phyloP scores from a whole-genome alignment of 2,329 filamentous ascomycete species.

The Dendryphion nanum region DNA sequence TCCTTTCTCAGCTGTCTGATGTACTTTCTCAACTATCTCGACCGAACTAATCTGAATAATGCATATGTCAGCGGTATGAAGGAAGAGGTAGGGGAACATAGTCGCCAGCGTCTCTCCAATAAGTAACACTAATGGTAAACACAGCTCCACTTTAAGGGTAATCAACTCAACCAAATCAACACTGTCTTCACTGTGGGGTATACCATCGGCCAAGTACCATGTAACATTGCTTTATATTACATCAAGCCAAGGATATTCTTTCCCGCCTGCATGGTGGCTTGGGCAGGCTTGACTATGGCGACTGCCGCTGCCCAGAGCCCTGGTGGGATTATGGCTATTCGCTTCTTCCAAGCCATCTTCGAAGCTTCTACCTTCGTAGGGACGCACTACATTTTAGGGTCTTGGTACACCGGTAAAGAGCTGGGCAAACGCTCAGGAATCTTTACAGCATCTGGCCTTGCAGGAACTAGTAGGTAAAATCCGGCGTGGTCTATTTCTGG shows the following conservation, averaged over 20 bases:
- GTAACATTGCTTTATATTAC: constrained; percentile 56
- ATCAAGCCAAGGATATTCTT: constrained; percentile 64
- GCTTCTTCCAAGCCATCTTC: constrained; percentile 53
- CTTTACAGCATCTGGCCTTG: constrained; percentile 60
- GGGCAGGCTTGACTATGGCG: constrained; percentile 63
- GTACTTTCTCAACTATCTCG: constrained; percentile 37
- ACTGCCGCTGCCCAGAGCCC: constrained; percentile 55
- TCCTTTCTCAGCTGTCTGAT: constrained; percentile 59
- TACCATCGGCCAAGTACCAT: constrained; percentile 53
- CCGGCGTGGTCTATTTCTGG: too few species aligned
- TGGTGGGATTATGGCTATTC: constrained; percentile 59
- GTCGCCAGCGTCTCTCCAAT: too few species aligned
- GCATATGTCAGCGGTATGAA: constrained; percentile 45
- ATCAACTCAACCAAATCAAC: constrained; percentile 51
- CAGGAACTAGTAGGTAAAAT: too few species aligned
- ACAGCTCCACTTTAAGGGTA: constrained; percentile 37
- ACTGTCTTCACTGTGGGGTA: constrained; percentile 44
- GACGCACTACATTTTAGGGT: constrained; percentile 57
- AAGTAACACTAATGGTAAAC: too few species aligned
- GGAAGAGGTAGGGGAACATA: too few species aligned
- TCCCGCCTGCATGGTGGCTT: constrained; percentile 60
- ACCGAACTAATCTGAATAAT: constrained; percentile 43
- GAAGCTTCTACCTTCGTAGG: constrained; percentile 59
- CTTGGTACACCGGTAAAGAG: constrained; percentile 62
- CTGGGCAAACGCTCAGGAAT: constrained; percentile 62